A percentile compares a stretch with the other conserved stretches of the same genome.
Evolutionary conservation across 768 basidiomycete species (phyloP).

Genomic region (Mycena belliarum): DNA sequence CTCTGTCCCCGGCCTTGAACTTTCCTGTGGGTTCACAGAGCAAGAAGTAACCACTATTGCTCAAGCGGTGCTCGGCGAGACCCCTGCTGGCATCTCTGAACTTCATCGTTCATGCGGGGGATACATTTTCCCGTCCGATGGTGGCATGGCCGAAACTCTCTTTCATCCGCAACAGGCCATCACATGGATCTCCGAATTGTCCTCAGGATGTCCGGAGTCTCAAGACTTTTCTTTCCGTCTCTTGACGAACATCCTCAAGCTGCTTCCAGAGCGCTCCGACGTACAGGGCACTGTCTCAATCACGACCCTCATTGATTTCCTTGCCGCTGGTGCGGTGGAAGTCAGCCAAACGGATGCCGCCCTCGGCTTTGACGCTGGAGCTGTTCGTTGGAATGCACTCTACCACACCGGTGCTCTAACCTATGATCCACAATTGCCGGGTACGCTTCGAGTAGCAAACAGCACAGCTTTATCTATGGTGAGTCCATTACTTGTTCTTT

Average conservation of each 20-base stretch:
- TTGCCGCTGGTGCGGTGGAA: constrained; percentile 2
- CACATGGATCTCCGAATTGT: neutral
- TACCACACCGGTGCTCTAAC: constrained; percentile 8
- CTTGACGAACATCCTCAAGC: neutral
- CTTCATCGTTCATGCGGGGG: constrained; percentile 1
- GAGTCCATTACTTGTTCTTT: neutral
- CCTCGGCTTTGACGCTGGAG: neutral
- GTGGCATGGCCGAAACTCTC: neutral
- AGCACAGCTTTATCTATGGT: neutral
- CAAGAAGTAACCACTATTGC: neutral
- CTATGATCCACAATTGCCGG: neutral
- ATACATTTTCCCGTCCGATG: neutral
- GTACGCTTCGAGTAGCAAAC: neutral
- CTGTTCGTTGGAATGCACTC: constrained; percentile 4
- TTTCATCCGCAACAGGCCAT: constrained; percentile 4
- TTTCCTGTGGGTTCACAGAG: constrained; percentile 11
- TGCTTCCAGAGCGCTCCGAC: neutral
- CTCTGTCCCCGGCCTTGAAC: neutral
- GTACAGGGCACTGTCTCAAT: neutral
- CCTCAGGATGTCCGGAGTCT: neutral
- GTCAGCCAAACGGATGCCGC: neutral
- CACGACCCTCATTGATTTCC: constrained; percentile 6
- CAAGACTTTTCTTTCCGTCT: neutral
- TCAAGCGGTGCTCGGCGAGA: neutral
- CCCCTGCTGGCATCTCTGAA: neutral